A percentile compares a stretch with the other conserved stretches of the same genome.
Conservation (phyloP, 306 rosid genomes). For the Trifolium dubium region DNA sequence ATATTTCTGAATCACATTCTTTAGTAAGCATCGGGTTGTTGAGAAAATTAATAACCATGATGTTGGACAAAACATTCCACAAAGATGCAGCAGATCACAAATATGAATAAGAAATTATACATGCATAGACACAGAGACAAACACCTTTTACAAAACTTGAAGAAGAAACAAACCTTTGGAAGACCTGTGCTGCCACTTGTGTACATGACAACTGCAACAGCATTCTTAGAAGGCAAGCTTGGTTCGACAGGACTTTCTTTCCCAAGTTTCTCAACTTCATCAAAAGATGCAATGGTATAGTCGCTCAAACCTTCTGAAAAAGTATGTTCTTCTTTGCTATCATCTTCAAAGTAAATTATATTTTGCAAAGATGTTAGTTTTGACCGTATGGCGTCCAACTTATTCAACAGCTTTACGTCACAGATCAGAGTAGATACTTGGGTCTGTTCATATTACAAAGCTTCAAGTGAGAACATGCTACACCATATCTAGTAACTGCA, state of each 20-base stretch:
- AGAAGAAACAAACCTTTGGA: constrained; percentile 76
- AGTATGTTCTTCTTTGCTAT: constrained; percentile 51
- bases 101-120: constrained; percentile 22
- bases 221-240: constrained; percentile 74
- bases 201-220: constrained; percentile 82
- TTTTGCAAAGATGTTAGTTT: constrained; percentile 59
- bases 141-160: constrained; percentile 17
- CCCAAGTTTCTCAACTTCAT: constrained; percentile 86
- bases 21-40: constrained; percentile 12
- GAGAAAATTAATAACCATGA: constrained; percentile 22
- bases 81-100: constrained; percentile 36
- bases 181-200: constrained; percentile 96
- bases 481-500: constrained; percentile 16
- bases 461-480: constrained; percentile 44
- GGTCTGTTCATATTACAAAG: constrained; percentile 66
- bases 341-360: constrained; percentile 78
- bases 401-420: constrained; percentile 77
- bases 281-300: constrained; percentile 65
- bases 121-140: neutral
- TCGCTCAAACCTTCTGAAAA: constrained; percentile 49
- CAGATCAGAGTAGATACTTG: constrained; percentile 79
- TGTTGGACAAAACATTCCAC: constrained; percentile 18
- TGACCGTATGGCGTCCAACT: constrained; percentile 69
- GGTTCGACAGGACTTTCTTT: constrained; percentile 58
- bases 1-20: constrained; percentile 10